Evolutionary conservation across 495 filamentous ascomycete genomes (phyloP).

Genomic region (Symbiotaphrina buchneri): DNA sequence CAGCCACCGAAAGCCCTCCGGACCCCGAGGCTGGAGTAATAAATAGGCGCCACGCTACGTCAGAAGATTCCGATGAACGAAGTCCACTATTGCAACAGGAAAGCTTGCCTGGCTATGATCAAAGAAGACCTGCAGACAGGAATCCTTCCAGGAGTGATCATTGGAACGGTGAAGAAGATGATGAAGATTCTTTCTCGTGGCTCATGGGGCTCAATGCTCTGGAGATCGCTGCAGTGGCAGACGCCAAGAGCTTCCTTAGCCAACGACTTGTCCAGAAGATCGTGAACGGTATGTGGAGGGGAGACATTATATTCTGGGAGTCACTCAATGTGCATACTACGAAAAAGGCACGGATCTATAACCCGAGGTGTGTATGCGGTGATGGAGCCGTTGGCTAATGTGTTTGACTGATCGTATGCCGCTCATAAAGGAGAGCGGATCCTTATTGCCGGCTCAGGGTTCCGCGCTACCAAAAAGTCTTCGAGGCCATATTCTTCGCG

Average conservation of each 20-base stretch:
- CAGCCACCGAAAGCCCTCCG: not conserved
- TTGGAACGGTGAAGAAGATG: not conserved
- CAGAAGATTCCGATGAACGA: too few relatives aligned
- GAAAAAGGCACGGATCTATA: constrained; percentile 70
- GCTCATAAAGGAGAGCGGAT: constrained; percentile 33
- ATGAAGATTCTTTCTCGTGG: constrained; percentile 22
- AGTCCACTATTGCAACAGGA: constrained; percentile 5
- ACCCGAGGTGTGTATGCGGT: constrained; percentile 24
- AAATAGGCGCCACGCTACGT: not conserved
- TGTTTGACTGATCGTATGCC: constrained; percentile 1
- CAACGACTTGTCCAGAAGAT: constrained; percentile 72
- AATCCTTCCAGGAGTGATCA: too few relatives aligned
- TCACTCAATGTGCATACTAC: constrained; percentile 46
- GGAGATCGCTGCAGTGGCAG: constrained; percentile 75
- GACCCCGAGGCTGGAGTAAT: not conserved
- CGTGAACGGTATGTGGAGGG: constrained; percentile 76
- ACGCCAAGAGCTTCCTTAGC: constrained; percentile 76
- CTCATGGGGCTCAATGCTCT: constrained; percentile 67
- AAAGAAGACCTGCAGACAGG: too few relatives aligned
- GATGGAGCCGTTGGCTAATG: not conserved
- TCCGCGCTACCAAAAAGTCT: constrained; percentile 78
- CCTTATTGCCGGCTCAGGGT: constrained; percentile 70
- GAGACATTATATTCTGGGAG: constrained; percentile 86
- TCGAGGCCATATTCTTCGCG: constrained; percentile 72
- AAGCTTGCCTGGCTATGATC: constrained; percentile 5